A percentile compares a stretch with the other conserved stretches of the same genome.
Evolutionary conservation across 164 flowering plant genomes (phyloP).

Genomic region (Warburgia ugandensis): DNA sequence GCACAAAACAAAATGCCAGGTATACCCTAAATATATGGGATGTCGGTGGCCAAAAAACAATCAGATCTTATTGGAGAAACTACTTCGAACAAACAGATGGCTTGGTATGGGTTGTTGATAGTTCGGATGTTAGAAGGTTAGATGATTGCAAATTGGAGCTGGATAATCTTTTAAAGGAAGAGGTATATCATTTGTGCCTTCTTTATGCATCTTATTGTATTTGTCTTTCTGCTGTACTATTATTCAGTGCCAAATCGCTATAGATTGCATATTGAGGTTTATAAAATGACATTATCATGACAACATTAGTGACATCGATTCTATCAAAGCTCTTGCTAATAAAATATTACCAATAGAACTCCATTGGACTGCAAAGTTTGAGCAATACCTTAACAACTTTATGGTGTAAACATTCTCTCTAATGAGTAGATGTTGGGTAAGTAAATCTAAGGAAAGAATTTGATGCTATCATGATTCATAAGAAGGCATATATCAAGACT

Average conservation of each 20-base stretch:
- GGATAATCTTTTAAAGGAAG: conserved; percentile 94
- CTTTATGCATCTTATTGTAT: not conserved
- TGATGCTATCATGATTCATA: too few species aligned
- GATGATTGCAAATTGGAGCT: conserved; percentile 92
- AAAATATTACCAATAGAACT: too few species aligned
- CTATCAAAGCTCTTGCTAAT: too few species aligned
- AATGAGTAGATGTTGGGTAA: too few species aligned
- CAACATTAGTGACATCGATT: too few species aligned
- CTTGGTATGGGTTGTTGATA: conserved; percentile 96
- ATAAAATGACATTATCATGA: too few species aligned
- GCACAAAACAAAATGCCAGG: conserved; percentile 25
- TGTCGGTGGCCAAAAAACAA: conserved; percentile 94
- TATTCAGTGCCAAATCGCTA: not conserved
- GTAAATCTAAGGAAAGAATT: too few species aligned
- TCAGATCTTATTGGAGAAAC: conserved; percentile 97
- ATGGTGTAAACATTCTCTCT: too few species aligned
- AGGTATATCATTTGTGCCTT: conserved; percentile 34
- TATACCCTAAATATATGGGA: conserved; percentile 96
- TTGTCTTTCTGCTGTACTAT: not conserved
- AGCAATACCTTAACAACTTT: too few species aligned
- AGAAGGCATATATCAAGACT: too few species aligned
- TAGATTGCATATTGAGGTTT: too few species aligned
- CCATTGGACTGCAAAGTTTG: too few species aligned
- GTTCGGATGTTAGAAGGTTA: conserved; percentile 89
- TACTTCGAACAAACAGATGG: conserved; percentile 99